Evolutionary conservation across 176 grass and related monocot species (phyloP).

Genomic region (Aegilops speltoides): DNA sequence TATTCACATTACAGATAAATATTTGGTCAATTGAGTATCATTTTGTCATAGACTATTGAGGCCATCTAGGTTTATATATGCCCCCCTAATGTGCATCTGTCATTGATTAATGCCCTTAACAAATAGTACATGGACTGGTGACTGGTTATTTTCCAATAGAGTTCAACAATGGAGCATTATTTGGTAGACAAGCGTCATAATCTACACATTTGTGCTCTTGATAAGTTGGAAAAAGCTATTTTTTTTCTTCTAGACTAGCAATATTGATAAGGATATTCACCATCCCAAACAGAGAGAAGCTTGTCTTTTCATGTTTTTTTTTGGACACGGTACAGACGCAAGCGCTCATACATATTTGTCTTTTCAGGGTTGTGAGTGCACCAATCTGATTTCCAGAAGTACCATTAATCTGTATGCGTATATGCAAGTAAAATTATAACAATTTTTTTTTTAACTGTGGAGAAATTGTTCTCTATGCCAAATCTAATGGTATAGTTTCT

Average conservation of each 20-base stretch:
- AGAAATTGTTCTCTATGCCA: not conserved
- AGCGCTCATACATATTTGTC: too few species aligned
- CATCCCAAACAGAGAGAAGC: not conserved
- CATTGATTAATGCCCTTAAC: too few species aligned
- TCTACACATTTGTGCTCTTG: too few species aligned
- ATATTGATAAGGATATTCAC: not conserved
- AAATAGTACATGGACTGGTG: too few species aligned
- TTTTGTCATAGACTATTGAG: not conserved
- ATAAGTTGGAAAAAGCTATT: too few species aligned
- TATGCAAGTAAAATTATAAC: not conserved
- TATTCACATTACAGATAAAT: not conserved
- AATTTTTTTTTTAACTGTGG: not conserved
- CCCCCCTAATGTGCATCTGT: too few species aligned
- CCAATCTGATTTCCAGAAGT: not conserved
- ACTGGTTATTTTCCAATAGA: too few species aligned
- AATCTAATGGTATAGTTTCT: not conserved
- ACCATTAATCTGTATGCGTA: not conserved
- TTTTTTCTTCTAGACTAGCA: too few species aligned
- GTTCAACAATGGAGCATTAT: too few species aligned
- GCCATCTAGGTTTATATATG: not conserved
- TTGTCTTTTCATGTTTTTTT: not conserved
- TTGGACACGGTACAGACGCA: too few species aligned
- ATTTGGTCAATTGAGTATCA: not conserved
- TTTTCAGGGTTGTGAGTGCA: not conserved
- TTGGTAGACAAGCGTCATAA: too few species aligned